Conservation (phyloP, 345 rosid genomes). For the Eucalyptus melliodora region DNA sequence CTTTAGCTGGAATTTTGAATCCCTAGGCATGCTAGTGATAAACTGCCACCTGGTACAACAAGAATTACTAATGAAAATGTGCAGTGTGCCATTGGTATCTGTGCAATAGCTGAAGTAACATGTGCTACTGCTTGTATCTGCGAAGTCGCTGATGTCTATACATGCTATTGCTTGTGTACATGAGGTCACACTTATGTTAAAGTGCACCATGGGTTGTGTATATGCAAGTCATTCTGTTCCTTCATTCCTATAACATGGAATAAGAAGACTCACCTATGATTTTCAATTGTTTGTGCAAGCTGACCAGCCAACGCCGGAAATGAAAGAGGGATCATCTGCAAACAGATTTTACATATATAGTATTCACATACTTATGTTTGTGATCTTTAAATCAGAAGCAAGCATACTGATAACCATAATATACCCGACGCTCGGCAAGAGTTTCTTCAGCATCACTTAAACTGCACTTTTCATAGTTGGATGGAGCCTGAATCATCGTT, state of each 20-base stretch:
- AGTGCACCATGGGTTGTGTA: neutral
- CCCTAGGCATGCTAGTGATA: neutral
- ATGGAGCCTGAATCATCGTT: slow-evolving; percentile 13
- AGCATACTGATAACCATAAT: neutral
- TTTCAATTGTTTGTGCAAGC: slow-evolving; percentile 21
- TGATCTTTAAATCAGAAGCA: neutral
- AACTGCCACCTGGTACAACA: neutral
- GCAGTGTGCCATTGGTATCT: neutral
- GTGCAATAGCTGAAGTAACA: neutral
- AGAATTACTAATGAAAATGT: neutral
- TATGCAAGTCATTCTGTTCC: neutral
- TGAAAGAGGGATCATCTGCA: slow-evolving; percentile 26
- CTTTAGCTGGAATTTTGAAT: neutral
- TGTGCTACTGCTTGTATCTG: neutral
- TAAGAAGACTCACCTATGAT: slow-evolving; percentile 33
- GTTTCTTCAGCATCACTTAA: slow-evolving; percentile 41
- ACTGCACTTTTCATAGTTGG: slow-evolving; percentile 19
- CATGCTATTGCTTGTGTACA: neutral
- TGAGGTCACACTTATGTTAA: neutral
- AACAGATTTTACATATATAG: neutral
- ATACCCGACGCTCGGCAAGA: slow-evolving; percentile 41
- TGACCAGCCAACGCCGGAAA: slow-evolving; percentile 26
- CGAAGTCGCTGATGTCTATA: neutral
- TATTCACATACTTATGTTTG: neutral
- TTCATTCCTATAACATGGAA: neutral